Percentiles rank a stretch among this genome's conserved stretches.
phyloP scores from a whole-genome alignment of 2,329 filamentous ascomycete species.

The Paraphaeosphaeria minitans region DNA sequence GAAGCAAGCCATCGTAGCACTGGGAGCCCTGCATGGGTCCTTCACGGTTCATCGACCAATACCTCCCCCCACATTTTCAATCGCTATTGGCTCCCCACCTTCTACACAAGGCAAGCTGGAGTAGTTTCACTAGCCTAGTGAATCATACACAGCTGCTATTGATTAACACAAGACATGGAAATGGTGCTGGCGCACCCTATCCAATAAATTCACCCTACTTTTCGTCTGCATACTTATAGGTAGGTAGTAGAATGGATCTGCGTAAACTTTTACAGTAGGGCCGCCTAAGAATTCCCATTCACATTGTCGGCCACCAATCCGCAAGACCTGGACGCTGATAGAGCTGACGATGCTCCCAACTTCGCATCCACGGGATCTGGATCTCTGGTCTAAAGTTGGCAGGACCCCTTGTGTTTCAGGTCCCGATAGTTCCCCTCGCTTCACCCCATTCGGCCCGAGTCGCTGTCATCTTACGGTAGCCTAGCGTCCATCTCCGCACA shows the following conservation, averaged over 20 bases:
- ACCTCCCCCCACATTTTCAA: background rate
- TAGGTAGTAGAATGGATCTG: no score
- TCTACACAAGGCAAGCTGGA: background rate
- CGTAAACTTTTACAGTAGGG: no score
- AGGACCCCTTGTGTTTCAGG: constrained; percentile 1
- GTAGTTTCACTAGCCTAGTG: background rate
- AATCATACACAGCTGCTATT: constrained; percentile 8
- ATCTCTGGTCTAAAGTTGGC: background rate
- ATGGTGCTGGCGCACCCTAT: no score
- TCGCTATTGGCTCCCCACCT: background rate
- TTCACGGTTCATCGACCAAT: constrained; percentile 9
- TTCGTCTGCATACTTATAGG: no score
- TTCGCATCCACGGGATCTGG: background rate
- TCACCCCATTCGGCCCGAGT: background rate
- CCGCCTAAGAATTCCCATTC: no score
- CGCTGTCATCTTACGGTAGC: background rate
- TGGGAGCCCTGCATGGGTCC: constrained; percentile 10
- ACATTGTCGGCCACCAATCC: no score
- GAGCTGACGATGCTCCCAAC: background rate
- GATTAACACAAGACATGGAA: no score
- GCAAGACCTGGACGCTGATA: background rate
- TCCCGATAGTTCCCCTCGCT: background rate
- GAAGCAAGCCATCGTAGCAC: constrained; percentile 9
- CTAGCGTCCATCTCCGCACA: background rate
- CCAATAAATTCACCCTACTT: no score